Evolutionary conservation across 148 eudicot genomes (phyloP).

Genomic region (Euryodendron excelsum): DNA sequence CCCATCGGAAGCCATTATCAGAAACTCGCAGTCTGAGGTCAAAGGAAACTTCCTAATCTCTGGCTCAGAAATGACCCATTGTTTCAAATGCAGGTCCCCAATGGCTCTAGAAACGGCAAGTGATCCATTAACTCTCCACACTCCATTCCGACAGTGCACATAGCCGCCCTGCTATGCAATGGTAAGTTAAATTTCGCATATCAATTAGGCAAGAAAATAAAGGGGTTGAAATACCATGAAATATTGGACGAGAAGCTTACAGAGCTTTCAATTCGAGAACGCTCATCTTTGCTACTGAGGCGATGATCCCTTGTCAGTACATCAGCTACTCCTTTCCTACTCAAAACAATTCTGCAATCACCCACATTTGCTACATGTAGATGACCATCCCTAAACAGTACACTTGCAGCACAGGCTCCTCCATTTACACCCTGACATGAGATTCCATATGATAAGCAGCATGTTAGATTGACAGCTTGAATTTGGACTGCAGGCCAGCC

Average conservation of each 20-base stretch:
- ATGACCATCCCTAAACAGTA: conserved; percentile 39
- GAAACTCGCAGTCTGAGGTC: conserved; percentile 36
- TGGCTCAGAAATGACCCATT: conserved; percentile 65
- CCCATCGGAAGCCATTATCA: conserved; percentile 60
- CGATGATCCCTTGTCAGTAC: conserved; percentile 55
- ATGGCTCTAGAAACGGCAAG: conserved; percentile 71
- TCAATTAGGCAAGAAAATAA: not conserved
- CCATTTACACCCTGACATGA: conserved; percentile 47
- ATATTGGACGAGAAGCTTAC: conserved; percentile 17
- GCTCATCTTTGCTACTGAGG: conserved; percentile 52
- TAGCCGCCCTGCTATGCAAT: conserved; percentile 54
- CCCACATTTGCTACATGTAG: conserved; percentile 56
- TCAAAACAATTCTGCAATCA: conserved; percentile 64
- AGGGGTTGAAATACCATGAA: not conserved
- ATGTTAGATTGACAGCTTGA: too few relatives aligned
- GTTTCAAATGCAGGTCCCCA: conserved; percentile 59
- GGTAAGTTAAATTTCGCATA: not conserved
- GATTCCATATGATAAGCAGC: too few relatives aligned
- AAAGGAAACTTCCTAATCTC: conserved; percentile 18
- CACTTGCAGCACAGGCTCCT: conserved; percentile 63
- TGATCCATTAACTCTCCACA: conserved; percentile 61
- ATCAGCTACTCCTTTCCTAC: conserved; percentile 43
- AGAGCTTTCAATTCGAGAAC: conserved; percentile 46
- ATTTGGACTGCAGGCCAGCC: too few relatives aligned
- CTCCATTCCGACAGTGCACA: conserved; percentile 46